Conservation (phyloP, 2,329 filamentous ascomycete species). For the Fusarium pseudoanthophilum region DNA sequence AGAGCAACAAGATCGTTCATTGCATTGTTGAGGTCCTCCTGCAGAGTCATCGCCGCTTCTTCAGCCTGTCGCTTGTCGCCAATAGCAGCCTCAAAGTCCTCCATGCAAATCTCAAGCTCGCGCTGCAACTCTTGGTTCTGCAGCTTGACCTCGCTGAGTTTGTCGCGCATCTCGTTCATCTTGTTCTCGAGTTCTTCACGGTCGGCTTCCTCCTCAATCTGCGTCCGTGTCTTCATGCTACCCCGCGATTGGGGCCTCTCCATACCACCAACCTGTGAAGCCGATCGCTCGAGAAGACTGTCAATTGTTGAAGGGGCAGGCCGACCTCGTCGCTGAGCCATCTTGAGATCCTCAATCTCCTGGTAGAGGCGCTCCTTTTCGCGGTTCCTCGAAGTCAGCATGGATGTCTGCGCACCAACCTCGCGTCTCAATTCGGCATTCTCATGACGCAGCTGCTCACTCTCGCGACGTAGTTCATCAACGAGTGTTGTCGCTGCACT, state of each 20-base stretch:
- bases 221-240: constrained; percentile 75
- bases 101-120: constrained; percentile 81
- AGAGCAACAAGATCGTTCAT: constrained; percentile 83
- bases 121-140: constrained; percentile 89
- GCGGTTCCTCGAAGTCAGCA: constrained; percentile 94
- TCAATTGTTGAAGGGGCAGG: constrained; percentile 76
- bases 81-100: constrained; percentile 81
- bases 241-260: constrained; percentile 78
- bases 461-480: constrained; percentile 77
- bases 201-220: constrained; percentile 74
- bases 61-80: constrained; percentile 71
- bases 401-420: constrained; percentile 94
- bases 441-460: constrained; percentile 85
- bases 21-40: constrained; percentile 82
- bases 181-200: constrained; percentile 88
- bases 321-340: constrained; percentile 80
- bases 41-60: constrained; percentile 69
- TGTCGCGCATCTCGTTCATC: constrained; percentile 85
- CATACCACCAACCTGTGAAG: constrained; percentile 78
- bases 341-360: constrained; percentile 96
- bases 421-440: constrained; percentile 93
- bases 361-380: constrained; percentile 96
- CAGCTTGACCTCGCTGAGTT: constrained; percentile 85
- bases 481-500: constrained; percentile 74
- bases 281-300: constrained; percentile 93